phyloP scores from a whole-genome alignment of 2,329 filamentous ascomycete species.

The Acrocalymma vagum region DNA sequence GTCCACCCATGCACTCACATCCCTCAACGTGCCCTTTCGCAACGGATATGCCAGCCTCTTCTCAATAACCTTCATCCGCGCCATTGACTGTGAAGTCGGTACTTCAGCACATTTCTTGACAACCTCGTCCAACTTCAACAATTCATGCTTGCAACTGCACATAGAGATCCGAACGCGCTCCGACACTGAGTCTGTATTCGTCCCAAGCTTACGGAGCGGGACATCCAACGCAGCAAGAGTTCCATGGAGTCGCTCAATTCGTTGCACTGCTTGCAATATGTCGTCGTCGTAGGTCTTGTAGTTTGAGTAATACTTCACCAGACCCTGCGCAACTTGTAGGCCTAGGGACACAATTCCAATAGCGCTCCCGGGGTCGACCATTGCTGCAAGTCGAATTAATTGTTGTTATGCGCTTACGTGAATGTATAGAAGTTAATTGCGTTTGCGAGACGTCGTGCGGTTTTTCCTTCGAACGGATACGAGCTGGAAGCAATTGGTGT shows the following conservation, averaged over 20 bases:
- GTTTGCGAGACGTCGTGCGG: too few relatives aligned
- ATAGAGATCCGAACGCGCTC: conserved; percentile 6
- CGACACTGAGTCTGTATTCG: conserved; percentile 1
- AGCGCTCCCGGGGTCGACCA: too few relatives aligned
- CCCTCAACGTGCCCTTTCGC: conserved; percentile 1
- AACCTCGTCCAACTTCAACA: conserved; percentile 3
- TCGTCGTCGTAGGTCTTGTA: conserved; percentile 8
- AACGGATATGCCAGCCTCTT: conserved; percentile 1
- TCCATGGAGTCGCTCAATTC: conserved; percentile 4
- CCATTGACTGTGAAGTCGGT: background rate
- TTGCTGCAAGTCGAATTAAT: too few relatives aligned
- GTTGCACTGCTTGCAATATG: background rate
- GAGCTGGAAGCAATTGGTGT: too few relatives aligned
- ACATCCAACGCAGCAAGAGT: conserved; percentile 7
- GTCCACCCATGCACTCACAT: conserved; percentile 1
- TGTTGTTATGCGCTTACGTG: too few relatives aligned
- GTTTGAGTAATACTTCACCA: conserved; percentile 12
- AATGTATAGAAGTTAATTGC: too few relatives aligned
- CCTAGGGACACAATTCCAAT: conserved; percentile 15
- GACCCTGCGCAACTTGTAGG: conserved; percentile 13
- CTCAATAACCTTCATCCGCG: background rate
- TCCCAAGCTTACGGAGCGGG: conserved; percentile 3
- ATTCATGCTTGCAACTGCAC: background rate
- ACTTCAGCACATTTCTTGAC: conserved; percentile 7
- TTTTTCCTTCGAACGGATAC: too few relatives aligned